These are phyloP conservation scores for Nitzschia putrida DNA, from an alignment of 108 stramenopile species.

Conservation along the genomic window DNA sequence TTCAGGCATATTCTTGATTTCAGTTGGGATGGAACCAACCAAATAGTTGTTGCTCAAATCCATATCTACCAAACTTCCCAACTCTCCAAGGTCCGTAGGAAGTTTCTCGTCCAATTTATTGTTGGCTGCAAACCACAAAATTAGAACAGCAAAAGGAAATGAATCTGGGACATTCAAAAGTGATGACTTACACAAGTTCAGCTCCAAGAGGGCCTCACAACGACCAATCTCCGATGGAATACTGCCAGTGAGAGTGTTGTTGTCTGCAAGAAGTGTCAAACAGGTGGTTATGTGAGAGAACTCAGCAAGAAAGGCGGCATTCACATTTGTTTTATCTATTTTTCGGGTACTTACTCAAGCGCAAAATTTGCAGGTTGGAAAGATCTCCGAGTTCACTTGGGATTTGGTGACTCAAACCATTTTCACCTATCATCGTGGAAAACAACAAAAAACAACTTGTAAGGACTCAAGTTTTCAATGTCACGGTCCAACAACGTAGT, in stretches of 20 bases:
- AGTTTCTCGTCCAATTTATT: slow-evolving; percentile 12
- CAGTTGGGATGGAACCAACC: slow-evolving; percentile 40
- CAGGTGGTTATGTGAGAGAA: no score
- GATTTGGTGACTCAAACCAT: slow-evolving; percentile 11
- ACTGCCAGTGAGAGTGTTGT: not conserved
- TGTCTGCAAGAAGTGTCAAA: not conserved
- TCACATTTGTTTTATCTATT: not conserved
- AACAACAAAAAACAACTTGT: not conserved
- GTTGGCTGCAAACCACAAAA: not conserved
- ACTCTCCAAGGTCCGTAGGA: slow-evolving; percentile 14
- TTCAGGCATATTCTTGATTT: slow-evolving; percentile 33
- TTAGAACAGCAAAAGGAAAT: not conserved
- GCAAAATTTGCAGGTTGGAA: slow-evolving; percentile 16
- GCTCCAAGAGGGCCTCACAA: not conserved
- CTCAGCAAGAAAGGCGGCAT: not conserved
- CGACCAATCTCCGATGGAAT: not conserved
- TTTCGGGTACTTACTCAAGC: slow-evolving; percentile 27
- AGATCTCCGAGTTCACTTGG: slow-evolving; percentile 16
- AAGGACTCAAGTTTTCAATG: not conserved
- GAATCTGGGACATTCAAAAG: not conserved
- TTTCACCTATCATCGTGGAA: not conserved
- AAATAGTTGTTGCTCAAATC: slow-evolving; percentile 39
- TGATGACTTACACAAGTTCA: slow-evolving; percentile 6
- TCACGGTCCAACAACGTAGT: not conserved
- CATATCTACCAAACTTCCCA: slow-evolving; percentile 21